Percentiles rank a stretch among this genome's conserved stretches.
Conservation (phyloP, 2,329 filamentous ascomycete genomes). For the Penicillium hordei region DNA sequence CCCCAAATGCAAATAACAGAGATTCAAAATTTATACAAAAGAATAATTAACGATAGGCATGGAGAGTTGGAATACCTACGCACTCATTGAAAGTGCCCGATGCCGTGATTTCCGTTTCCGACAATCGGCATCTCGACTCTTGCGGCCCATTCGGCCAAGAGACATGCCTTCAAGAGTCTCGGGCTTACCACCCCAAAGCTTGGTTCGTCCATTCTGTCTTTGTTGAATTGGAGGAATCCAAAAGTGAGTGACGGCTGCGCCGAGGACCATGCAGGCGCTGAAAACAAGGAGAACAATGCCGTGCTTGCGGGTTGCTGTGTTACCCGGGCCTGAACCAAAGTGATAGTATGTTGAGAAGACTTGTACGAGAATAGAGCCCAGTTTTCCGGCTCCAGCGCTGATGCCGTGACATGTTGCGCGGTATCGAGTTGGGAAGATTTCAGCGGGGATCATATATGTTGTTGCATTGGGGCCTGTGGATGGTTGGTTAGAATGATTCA, state of each 20-base stretch:
- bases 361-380: conserved; percentile 50
- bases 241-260: conserved; percentile 42
- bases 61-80: conserved; percentile 3
- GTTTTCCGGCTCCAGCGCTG: conserved; percentile 54
- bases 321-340: conserved; percentile 36
- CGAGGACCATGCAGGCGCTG: conserved; percentile 44
- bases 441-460: conserved; percentile 53
- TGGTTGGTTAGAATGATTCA: conserved; percentile 1
- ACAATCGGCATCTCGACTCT: conserved; percentile 35
- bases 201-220: conserved; percentile 22
- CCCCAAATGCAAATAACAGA: background rate
- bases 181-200: conserved; percentile 37
- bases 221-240: conserved; percentile 43
- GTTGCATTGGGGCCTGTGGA: conserved; percentile 40
- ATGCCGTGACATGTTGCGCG: conserved; percentile 56
- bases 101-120: conserved; percentile 20
- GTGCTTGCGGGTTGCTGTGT: conserved; percentile 37
- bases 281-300: conserved; percentile 45
- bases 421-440: conserved; percentile 58
- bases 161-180: conserved; percentile 43
- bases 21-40: background rate
- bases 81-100: conserved; percentile 22
- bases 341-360: conserved; percentile 43
- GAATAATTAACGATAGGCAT: background rate
- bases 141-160: conserved; percentile 38